These are phyloP conservation scores for Hyaloscypha finlandica DNA, from an alignment of 495 filamentous ascomycete species.

Conservation along the genomic window DNA sequence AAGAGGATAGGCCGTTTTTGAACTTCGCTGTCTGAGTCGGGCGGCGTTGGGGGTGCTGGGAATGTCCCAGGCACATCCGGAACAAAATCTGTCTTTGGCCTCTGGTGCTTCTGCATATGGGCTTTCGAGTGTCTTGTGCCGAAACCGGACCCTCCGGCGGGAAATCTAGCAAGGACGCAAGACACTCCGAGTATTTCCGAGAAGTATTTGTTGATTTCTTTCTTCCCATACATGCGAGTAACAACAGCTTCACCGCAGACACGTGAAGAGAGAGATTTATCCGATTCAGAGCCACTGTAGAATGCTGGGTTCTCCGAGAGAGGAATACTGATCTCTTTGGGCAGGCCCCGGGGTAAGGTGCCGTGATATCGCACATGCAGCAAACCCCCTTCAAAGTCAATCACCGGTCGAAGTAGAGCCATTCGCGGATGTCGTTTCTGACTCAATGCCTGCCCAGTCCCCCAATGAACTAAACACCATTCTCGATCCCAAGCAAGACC, in stretches of 20 bases:
- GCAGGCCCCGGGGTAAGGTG: slow-evolving; percentile 23
- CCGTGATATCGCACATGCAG: slow-evolving; percentile 46
- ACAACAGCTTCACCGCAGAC: slow-evolving; percentile 80
- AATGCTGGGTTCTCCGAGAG: slow-evolving; percentile 59
- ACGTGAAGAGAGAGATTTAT: slow-evolving; percentile 48
- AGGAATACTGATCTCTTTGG: slow-evolving; percentile 58
- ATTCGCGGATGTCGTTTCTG: slow-evolving; percentile 84
- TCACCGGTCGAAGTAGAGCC: slow-evolving; percentile 70
- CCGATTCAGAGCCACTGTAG: slow-evolving; percentile 40
- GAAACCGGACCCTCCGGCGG: slow-evolving; percentile 55
- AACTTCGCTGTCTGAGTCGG: slow-evolving; percentile 49
- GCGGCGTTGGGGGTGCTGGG: slow-evolving; percentile 48
- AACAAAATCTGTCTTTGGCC: slow-evolving; percentile 27
- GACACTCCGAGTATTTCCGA: slow-evolving; percentile 69
- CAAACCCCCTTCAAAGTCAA: slow-evolving; percentile 64
- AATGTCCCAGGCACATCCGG: slow-evolving; percentile 52
- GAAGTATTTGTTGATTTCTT: slow-evolving; percentile 71
- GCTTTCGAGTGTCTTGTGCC: slow-evolving; percentile 66
- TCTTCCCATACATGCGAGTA: slow-evolving; percentile 65
- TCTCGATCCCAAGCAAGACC: slow-evolving; percentile 91
- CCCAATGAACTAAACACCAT: slow-evolving; percentile 88
- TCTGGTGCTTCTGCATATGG: slow-evolving; percentile 57
- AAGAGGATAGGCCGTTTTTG: slow-evolving; percentile 62
- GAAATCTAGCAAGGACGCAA: slow-evolving; percentile 80
- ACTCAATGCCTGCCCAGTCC: slow-evolving; percentile 73